Conservation (phyloP, 305 asterid genomes). For the Fraxinus paxiana region DNA sequence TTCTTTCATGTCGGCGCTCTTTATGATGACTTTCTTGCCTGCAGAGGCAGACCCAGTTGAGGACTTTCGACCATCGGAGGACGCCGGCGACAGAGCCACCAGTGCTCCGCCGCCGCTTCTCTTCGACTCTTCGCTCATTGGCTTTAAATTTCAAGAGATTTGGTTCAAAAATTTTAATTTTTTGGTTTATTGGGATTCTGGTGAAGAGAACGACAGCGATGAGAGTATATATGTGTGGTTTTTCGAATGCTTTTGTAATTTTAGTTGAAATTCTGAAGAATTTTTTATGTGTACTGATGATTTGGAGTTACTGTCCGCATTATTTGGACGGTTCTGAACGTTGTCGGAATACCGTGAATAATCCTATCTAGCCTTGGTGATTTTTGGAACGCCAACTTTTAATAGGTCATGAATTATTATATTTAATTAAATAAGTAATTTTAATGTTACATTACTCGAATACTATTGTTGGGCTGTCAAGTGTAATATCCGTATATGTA, state of each 20-base stretch:
- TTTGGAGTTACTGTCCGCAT: background rate
- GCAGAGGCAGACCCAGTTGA: slow-evolving; percentile 43
- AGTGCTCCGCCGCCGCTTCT: slow-evolving; percentile 59
- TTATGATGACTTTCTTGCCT: slow-evolving; percentile 61
- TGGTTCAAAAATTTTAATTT: background rate
- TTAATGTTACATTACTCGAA: too few species aligned
- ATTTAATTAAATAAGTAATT: too few species aligned
- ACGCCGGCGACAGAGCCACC: slow-evolving; percentile 38
- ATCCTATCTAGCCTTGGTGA: too few species aligned
- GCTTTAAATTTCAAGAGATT: background rate
- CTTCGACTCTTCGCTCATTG: slow-evolving; percentile 72
- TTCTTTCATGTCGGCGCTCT: slow-evolving; percentile 90
- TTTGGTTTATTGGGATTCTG: background rate
- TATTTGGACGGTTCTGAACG: background rate
- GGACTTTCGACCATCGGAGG: slow-evolving; percentile 58
- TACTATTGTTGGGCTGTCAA: background rate
- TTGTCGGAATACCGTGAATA: background rate
- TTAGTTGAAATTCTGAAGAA: background rate
- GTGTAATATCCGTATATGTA: background rate
- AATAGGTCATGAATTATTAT: too few species aligned
- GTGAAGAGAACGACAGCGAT: background rate
- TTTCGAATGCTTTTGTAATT: background rate
- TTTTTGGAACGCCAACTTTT: too few species aligned
- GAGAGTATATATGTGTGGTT: background rate
- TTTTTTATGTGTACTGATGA: background rate